Evolutionary conservation across 371 early-diverging fungal genomes (phyloP).

Genomic region (Apophysomyces sp.): DNA sequence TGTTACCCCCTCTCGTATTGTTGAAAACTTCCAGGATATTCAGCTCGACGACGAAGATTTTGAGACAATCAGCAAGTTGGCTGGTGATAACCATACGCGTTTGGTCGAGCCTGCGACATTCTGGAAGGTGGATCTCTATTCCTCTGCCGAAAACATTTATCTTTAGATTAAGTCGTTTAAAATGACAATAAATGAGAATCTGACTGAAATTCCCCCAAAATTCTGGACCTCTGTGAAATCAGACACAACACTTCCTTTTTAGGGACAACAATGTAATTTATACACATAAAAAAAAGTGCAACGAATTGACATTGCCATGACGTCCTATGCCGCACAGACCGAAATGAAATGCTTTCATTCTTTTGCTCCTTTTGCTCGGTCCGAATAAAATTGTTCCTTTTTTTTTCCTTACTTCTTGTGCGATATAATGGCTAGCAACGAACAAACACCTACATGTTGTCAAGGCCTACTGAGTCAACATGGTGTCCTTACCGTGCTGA

Average conservation of each 20-base stretch:
- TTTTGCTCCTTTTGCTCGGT: neutral
- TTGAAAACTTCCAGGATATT: constrained; percentile 52
- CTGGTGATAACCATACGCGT: constrained; percentile 6
- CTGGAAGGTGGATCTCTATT: constrained; percentile 37
- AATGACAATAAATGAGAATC: no score
- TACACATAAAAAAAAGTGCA: no score
- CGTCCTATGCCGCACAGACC: no score
- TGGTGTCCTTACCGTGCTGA: neutral
- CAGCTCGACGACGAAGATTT: constrained; percentile 35
- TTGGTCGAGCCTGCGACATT: constrained; percentile 23
- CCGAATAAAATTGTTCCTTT: neutral
- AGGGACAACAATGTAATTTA: no score
- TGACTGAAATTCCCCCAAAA: no score
- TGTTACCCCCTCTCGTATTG: constrained; percentile 49
- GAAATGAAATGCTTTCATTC: neutral
- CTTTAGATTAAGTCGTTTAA: neutral
- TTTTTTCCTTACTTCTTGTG: neutral
- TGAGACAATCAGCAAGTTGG: constrained; percentile 6
- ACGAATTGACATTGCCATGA: no score
- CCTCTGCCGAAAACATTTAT: neutral
- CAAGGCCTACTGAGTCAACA: neutral
- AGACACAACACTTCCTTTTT: no score
- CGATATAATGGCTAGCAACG: neutral
- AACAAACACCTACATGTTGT: neutral
- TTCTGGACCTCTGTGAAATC: no score